These are phyloP conservation scores for Lactarius hengduanensis DNA, from an alignment of 768 basidiomycete species.

Conservation along the genomic window DNA sequence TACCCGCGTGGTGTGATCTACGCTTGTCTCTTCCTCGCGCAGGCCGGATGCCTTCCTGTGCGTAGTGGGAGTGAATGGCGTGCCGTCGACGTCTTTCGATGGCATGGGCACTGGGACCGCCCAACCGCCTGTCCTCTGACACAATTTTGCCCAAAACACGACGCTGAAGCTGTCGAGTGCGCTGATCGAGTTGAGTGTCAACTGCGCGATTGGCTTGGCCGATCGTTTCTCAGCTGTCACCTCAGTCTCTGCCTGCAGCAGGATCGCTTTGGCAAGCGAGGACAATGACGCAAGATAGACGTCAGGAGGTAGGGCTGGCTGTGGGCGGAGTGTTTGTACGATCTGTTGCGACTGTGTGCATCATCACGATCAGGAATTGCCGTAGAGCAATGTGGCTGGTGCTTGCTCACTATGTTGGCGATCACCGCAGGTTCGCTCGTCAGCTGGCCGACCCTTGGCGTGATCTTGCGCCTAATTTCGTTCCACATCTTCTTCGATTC, in stretches of 20 bases:
- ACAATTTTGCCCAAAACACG: constrained; percentile 80
- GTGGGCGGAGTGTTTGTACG: constrained; percentile 41
- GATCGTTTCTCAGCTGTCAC: constrained; percentile 85
- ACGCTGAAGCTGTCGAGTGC: constrained; percentile 58
- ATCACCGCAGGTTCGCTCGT: constrained; percentile 68
- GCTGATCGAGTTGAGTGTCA: constrained; percentile 66
- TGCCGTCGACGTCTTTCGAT: constrained; percentile 48
- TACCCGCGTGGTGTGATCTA: constrained; percentile 66
- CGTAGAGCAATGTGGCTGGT: constrained; percentile 16
- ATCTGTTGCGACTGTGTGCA: constrained; percentile 42
- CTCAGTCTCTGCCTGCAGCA: constrained; percentile 92
- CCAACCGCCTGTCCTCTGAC: constrained; percentile 90
- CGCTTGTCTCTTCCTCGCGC: constrained; percentile 53
- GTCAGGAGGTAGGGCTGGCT: constrained; percentile 33
- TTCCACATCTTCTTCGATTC: constrained; percentile 60
- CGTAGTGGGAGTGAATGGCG: constrained; percentile 44
- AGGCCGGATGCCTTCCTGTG: constrained; percentile 57
- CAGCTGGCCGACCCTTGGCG: constrained; percentile 83
- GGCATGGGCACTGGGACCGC: constrained; percentile 67
- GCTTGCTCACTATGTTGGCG: constrained; percentile 55
- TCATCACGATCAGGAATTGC: constrained; percentile 24
- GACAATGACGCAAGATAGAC: constrained; percentile 79
- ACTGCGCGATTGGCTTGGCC: constrained; percentile 77
- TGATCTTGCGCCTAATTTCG: constrained; percentile 71
- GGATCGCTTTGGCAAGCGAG: constrained; percentile 83